Conservation (phyloP, 2,329 filamentous ascomycete genomes). For the Fusarium dlaminii region DNA sequence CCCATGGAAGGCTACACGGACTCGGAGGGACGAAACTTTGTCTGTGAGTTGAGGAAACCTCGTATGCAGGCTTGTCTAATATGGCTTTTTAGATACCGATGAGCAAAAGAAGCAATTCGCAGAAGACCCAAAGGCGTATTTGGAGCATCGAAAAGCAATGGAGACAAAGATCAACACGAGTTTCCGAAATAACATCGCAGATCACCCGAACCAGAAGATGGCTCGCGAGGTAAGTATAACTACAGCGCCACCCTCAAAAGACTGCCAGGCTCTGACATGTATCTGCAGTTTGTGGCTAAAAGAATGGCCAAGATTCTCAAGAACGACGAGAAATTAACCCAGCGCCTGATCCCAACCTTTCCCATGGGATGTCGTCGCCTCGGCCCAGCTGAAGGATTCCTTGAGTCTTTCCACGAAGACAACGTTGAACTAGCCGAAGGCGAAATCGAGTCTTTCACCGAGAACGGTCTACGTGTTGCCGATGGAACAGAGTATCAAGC, state of each 20-base stretch:
- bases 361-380: slow-evolving; percentile 54
- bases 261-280: background rate
- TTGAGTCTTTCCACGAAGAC: slow-evolving; percentile 38
- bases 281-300: background rate
- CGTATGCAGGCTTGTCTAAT: background rate
- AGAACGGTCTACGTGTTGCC: slow-evolving; percentile 9
- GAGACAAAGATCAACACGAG: slow-evolving; percentile 10
- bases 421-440: slow-evolving; percentile 35
- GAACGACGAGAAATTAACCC: background rate
- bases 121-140: background rate
- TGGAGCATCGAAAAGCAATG: background rate
- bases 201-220: slow-evolving; percentile 8
- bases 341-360: slow-evolving; percentile 51
- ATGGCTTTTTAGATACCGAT: background rate
- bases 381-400: slow-evolving; percentile 56
- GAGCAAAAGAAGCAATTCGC: slow-evolving; percentile 3
- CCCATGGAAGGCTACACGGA: slow-evolving; percentile 40
- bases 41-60: background rate
- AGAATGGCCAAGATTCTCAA: slow-evolving; percentile 5
- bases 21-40: slow-evolving; percentile 10
- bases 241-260: rapidly evolving
- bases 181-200: background rate
- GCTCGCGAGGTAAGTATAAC: background rate
- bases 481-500: slow-evolving; percentile 11
- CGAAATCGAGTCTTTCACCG: slow-evolving; percentile 9